phyloP scores from a whole-genome alignment of 208 protist species.

The Acanthamoeba culbertsoni region DNA sequence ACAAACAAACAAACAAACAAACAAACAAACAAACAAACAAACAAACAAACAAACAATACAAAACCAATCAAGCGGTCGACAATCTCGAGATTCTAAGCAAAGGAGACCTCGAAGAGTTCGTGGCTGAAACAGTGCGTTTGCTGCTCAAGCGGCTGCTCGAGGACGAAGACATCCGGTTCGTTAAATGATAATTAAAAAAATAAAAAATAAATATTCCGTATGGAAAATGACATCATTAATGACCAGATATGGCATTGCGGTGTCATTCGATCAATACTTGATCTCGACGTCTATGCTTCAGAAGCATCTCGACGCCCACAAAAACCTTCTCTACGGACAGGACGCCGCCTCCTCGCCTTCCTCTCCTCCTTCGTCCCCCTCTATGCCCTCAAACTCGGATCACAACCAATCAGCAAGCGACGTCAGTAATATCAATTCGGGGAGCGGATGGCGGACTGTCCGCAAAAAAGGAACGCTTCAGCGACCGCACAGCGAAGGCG shows the following conservation, averaged over 20 bases:
- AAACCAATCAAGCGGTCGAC: background rate
- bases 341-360: background rate
- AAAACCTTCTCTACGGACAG: background rate
- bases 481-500: background rate
- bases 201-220: background rate
- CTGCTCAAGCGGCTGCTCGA: background rate
- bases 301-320: slow-evolving; percentile 32
- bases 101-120: background rate
- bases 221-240: background rate
- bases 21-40: too few species aligned
- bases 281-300: slow-evolving; percentile 50
- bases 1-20: too few species aligned
- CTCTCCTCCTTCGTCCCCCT: background rate
- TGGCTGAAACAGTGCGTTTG: background rate
- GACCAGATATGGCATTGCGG: slow-evolving; percentile 23
- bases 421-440: too few species aligned
- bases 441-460: background rate
- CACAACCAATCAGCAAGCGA: too few species aligned
- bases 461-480: background rate
- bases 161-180: slow-evolving; percentile 28
- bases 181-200: background rate
- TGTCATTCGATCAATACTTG: slow-evolving; percentile 41
- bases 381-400: background rate
- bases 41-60: too few species aligned
- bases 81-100: background rate